Conservation (phyloP, 179 eudicot genomes). For the Heliamphora pulchella region DNA sequence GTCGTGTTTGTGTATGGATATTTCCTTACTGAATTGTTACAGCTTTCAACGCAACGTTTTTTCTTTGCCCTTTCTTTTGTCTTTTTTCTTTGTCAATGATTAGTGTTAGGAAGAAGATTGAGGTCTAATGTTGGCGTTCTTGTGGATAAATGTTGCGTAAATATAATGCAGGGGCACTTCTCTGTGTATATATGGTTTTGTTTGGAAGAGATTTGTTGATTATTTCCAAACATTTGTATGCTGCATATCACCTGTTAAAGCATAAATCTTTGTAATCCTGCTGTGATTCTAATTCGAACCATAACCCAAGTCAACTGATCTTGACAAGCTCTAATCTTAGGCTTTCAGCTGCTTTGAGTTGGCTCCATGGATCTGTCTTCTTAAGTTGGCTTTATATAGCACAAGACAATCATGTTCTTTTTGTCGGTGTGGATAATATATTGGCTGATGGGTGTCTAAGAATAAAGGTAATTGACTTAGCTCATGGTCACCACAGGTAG, state of each 20-base stretch:
- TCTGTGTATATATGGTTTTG: neutral
- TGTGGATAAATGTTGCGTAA: neutral
- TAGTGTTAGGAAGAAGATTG: neutral
- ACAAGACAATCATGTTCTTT: neutral
- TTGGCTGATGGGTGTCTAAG: no score
- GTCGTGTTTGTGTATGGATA: neutral
- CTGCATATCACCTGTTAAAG: neutral
- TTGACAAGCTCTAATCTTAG: conserved; percentile 1
- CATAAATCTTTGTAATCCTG: neutral
- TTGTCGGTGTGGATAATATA: neutral
- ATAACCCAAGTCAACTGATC: neutral
- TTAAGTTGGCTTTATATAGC: neutral
- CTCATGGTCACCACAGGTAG: no score
- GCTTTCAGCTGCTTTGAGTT: neutral
- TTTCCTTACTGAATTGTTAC: neutral
- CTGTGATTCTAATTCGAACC: neutral
- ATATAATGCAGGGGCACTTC: neutral
- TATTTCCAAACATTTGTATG: neutral
- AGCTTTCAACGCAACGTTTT: neutral
- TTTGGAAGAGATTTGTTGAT: neutral
- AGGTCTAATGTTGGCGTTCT: neutral
- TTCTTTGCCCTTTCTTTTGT: neutral
- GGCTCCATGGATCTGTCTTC: neutral
- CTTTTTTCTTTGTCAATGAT: neutral
- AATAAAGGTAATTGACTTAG: no score